A percentile compares a stretch with the other conserved stretches of the same genome.
Evolutionary conservation across 805 yeast species (phyloP).

Genomic region (Yarrowia yakushimensis): DNA sequence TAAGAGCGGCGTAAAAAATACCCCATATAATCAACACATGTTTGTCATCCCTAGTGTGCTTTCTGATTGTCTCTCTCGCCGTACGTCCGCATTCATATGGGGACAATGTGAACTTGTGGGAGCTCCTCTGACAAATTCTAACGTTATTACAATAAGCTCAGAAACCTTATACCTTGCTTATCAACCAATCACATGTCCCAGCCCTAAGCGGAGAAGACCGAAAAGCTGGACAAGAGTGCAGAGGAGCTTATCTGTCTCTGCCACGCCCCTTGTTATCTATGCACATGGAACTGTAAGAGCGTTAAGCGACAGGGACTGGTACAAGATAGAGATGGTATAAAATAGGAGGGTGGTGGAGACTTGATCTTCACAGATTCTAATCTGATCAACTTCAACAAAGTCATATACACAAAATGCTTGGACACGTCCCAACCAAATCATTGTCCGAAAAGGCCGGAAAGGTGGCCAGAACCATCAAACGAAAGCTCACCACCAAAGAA

Average conservation of each 20-base stretch:
- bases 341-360: background rate
- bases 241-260: background rate
- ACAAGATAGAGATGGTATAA: background rate
- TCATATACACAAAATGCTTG: background rate
- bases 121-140: no score
- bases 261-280: background rate
- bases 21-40: no score
- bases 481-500: constrained; percentile 61
- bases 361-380: background rate
- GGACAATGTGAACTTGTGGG: no score
- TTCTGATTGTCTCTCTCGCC: no score
- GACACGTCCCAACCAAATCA: background rate
- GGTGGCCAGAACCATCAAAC: background rate
- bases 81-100: background rate
- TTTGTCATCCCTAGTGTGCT: no score
- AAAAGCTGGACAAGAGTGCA: background rate
- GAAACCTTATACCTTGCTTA: background rate
- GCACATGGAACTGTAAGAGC: background rate
- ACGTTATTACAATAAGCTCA: no score
- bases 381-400: background rate
- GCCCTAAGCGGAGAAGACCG: background rate
- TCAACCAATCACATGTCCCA: background rate
- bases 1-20: no score
- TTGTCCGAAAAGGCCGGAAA: background rate
- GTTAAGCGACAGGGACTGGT: background rate